phyloP scores from a whole-genome alignment of 2,329 filamentous ascomycete species.

The Aspergillus transmontanensis region DNA sequence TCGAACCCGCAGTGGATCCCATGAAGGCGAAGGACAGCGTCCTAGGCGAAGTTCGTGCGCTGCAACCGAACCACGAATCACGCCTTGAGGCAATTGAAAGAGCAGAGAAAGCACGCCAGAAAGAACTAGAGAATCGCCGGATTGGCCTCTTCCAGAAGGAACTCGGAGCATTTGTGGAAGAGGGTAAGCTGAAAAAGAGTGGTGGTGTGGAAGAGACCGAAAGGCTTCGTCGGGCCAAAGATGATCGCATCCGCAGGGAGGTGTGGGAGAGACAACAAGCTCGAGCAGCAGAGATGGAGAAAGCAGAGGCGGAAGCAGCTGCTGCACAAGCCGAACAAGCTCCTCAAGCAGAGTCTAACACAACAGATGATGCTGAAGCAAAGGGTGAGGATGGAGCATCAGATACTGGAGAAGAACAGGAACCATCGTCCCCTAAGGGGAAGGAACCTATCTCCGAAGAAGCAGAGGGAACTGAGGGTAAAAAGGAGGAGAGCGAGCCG shows the following conservation, averaged over 20 bases:
- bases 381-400: slow-evolving; percentile 9
- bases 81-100: slow-evolving; percentile 93
- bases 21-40: slow-evolving; percentile 85
- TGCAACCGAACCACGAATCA: slow-evolving; percentile 92
- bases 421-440: neutral
- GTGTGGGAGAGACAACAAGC: slow-evolving; percentile 60
- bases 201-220: slow-evolving; percentile 95
- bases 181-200: slow-evolving; percentile 92
- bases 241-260: slow-evolving; percentile 82
- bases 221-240: slow-evolving; percentile 77
- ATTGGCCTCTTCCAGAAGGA: slow-evolving; percentile 83
- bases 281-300: slow-evolving; percentile 53
- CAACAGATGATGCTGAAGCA: slow-evolving; percentile 11
- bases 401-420: neutral
- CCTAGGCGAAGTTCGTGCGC: slow-evolving; percentile 85
- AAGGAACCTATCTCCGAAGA: neutral
- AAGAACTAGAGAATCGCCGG: slow-evolving; percentile 76
- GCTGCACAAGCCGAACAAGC: slow-evolving; percentile 22
- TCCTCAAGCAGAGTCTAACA: neutral
- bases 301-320: slow-evolving; percentile 33
- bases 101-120: slow-evolving; percentile 88
- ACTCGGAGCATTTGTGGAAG: slow-evolving; percentile 79
- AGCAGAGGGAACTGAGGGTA: neutral
- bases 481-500: neutral
- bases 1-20: slow-evolving; percentile 65